phyloP scores from a whole-genome alignment of 1,284 basidiomycete genomes.

The Wolfiporia cocos region DNA sequence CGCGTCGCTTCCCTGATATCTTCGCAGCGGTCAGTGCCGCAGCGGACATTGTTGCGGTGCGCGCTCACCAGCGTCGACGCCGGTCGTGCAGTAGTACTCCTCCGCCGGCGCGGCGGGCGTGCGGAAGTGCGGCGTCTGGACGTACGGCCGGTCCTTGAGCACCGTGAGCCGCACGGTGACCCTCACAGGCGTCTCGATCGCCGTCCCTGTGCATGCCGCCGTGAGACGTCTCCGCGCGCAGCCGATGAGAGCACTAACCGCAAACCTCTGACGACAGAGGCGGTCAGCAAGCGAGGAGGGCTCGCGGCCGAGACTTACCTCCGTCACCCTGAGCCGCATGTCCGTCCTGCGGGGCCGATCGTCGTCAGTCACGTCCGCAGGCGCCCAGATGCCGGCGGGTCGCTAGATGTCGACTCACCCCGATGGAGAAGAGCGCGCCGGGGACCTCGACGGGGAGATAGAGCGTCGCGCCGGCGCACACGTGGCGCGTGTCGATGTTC shows the following conservation, averaged over 20 bases:
- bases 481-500: conserved; percentile 54
- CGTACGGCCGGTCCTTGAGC: conserved; percentile 48
- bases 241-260: conserved; percentile 29
- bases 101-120: conserved; percentile 27
- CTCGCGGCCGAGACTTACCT: conserved; percentile 31
- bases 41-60: not conserved
- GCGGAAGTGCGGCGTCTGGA: conserved; percentile 51
- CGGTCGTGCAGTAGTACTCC: conserved; percentile 53
- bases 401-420: too few relatives aligned
- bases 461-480: conserved; percentile 44
- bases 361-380: not conserved
- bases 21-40: conserved; percentile 7
- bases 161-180: conserved; percentile 50
- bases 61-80: conserved; percentile 37
- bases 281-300: conserved; percentile 1
- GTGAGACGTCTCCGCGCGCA: not conserved
- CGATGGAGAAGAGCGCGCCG: conserved; percentile 54
- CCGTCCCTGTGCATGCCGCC: conserved; percentile 35
- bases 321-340: conserved; percentile 64
- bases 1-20: conserved; percentile 51
- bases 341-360: conserved; percentile 39
- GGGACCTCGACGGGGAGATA: conserved; percentile 55
- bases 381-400: too few relatives aligned
- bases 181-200: conserved; percentile 57
- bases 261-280: conserved; percentile 38